A percentile compares a stretch with the other conserved stretches of the same genome.
These are phyloP conservation scores for Antrodiella citrinella DNA, from an alignment of 768 basidiomycete genomes.

Conservation along the genomic window DNA sequence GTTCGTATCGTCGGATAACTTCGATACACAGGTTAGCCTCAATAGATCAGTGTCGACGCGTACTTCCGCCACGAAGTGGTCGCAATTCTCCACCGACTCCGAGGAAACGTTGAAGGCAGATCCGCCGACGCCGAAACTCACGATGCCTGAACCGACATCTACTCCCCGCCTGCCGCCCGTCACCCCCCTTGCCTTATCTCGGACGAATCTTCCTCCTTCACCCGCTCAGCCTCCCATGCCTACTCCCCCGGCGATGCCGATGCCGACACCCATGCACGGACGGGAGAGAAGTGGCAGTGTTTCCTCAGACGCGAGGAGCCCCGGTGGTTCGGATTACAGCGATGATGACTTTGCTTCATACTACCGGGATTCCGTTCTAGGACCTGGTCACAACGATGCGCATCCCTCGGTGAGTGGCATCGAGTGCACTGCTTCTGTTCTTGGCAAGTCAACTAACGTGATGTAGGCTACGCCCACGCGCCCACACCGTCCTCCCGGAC, in stretches of 20 bases:
- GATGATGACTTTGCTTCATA: not conserved
- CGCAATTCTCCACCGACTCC: not conserved
- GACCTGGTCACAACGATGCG: not conserved
- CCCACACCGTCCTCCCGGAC: constrained; percentile 1
- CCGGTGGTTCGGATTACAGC: no score
- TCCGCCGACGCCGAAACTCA: not conserved
- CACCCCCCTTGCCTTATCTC: not conserved
- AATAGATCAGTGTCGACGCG: not conserved
- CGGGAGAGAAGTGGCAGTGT: not conserved
- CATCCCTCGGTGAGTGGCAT: not conserved
- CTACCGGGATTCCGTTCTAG: not conserved
- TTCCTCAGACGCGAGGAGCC: not conserved
- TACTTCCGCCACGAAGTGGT: not conserved
- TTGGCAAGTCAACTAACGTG: not conserved
- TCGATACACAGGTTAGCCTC: not conserved
- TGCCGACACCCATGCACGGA: not conserved
- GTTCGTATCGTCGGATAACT: not conserved
- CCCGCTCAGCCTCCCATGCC: not conserved
- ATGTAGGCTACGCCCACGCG: not conserved
- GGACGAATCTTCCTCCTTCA: not conserved
- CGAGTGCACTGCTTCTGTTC: no score
- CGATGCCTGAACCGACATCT: not conserved
- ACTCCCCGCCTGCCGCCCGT: not conserved
- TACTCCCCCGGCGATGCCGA: not conserved
- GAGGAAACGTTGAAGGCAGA: not conserved